Base-by-base conservation (phyloP, 2,329 filamentous ascomycete species). In the Trematosphaeria pertusa region DNA sequence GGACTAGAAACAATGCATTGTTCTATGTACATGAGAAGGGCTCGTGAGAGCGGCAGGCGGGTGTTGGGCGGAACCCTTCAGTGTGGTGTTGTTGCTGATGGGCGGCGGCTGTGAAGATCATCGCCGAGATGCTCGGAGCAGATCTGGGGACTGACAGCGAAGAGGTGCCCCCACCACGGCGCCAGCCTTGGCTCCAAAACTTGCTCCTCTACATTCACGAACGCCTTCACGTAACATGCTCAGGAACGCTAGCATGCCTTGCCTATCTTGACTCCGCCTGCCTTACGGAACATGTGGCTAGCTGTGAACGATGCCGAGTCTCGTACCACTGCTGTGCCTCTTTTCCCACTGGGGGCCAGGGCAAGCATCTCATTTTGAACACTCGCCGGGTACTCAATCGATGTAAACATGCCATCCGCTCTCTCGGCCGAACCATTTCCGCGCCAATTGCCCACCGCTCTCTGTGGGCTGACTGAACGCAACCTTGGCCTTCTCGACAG, bases 401-500 rank as follows among this genome's bases (percentile, higher is more conserved):
- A 78, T 73, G 66, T 86, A 86, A 37, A 86, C 81, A 69, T 78
- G 76, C 84, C 84, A 86, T 37, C 79, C 81, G 46, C 75, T 76
- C 37, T 76, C 71, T 36, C 69, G 71, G 17, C 79, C 81, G 57
- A 81, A 83, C 74, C 83, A 87, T 50, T 77, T 78, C 58, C 79
- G 74, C 7, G 84, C 83, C 53, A 88, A 71, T 32, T 71, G 72
- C 11, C 77, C 78, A 28, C 85, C 85, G 58, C 78, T 81, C 55
- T 81, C 80, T 0, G 85, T 87, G n/a, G 84, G 84, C 58, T 86
- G 83, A 57, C 83, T 86, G 69, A 87, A 87, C 2, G 84, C 84
- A 30, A 87, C 74, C 59, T 78, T 67, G 9, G 75, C 73, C 63
- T 82, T 84, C 14, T 77, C 72, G 37, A 85, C 74, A 30, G 76